phyloP scores from a whole-genome alignment of 2,329 filamentous ascomycete genomes.

The Bipolaris zeicola region DNA sequence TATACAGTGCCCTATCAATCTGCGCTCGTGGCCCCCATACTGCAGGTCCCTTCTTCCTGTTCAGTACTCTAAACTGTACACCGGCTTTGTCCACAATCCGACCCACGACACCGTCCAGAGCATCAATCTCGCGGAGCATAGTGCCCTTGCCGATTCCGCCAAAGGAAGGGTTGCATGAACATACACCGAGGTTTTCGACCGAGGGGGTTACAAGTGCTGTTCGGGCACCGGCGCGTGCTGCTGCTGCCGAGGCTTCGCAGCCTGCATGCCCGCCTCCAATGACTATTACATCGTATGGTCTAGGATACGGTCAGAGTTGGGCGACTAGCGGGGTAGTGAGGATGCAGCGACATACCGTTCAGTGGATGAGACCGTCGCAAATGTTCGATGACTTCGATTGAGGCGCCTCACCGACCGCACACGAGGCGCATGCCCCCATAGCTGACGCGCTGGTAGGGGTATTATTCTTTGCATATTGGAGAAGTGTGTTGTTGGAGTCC shows the following conservation, averaged over 20 bases:
- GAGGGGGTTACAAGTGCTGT: slow-evolving; percentile 91
- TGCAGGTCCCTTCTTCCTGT: slow-evolving; percentile 86
- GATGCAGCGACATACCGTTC: slow-evolving; percentile 25
- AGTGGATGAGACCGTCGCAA: slow-evolving; percentile 54
- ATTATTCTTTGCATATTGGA: slow-evolving; percentile 34
- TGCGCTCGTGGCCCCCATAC: slow-evolving; percentile 97
- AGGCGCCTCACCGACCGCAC: slow-evolving; percentile 49
- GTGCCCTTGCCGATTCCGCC: slow-evolving; percentile 99
- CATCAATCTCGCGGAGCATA: slow-evolving; percentile 93
- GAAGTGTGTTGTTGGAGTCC: slow-evolving; percentile 7
- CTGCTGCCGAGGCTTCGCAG: slow-evolving; percentile 88
- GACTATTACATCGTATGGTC: slow-evolving; percentile 87
- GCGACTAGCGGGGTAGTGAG: neutral
- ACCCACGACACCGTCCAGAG: slow-evolving; percentile 86
- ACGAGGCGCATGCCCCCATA: slow-evolving; percentile 57
- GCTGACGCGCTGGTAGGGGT: slow-evolving; percentile 44
- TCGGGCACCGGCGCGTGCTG: slow-evolving; percentile 83
- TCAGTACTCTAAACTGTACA: slow-evolving; percentile 90
- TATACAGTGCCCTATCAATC: slow-evolving; percentile 89
- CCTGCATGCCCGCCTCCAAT: slow-evolving; percentile 96
- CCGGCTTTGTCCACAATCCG: slow-evolving; percentile 91
- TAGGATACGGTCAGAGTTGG: slow-evolving; percentile 43
- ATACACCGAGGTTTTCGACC: slow-evolving; percentile 86
- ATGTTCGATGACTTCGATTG: slow-evolving; percentile 44
- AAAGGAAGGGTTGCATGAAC: slow-evolving; percentile 96